Conservation (phyloP, 164 flowering plant species). For the Nymphaea colorata region DNA sequence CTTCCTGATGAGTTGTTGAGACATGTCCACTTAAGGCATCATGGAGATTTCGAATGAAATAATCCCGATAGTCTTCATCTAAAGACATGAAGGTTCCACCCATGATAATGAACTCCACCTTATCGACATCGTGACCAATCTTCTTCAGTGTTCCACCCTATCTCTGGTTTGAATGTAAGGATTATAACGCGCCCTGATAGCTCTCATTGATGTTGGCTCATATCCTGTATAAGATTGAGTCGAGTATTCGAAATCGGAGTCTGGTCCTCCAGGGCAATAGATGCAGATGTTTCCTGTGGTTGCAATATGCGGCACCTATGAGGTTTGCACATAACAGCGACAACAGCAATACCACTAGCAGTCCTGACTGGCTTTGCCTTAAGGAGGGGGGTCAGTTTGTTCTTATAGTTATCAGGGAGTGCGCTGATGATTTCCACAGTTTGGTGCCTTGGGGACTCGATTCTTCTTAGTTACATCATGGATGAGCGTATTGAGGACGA, state of each 20-base stretch:
- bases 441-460: conserved; percentile 94
- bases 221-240: conserved; percentile 95
- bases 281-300: conserved; percentile 99
- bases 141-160: conserved; percentile 95
- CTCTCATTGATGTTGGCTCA: conserved; percentile 98
- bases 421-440: conserved; percentile 99
- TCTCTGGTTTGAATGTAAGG: conserved; percentile 97
- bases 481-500: conserved; percentile 86
- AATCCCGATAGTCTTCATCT: conserved; percentile 93
- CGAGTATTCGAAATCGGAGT: conserved; percentile 96
- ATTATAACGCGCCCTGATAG: conserved; percentile 97
- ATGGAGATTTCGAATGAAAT: conserved; percentile 90
- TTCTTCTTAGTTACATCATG: too few species aligned
- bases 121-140: conserved; percentile 94
- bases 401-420: conserved; percentile 78
- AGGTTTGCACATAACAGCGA: conserved; percentile 97
- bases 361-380: conserved; percentile 96
- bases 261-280: conserved; percentile 98
- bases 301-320: conserved; percentile 93
- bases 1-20: conserved; percentile 94
- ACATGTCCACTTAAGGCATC: conserved; percentile 98
- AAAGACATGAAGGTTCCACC: conserved; percentile 99
- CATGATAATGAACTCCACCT: conserved; percentile 95
- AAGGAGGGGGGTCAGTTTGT: conserved; percentile 73
- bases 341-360: conserved; percentile 95